Percentiles rank a stretch among this genome's conserved stretches.
Evolutionary conservation across 805 yeast species (phyloP).

Genomic region (Saccharomycopsis fodiens): DNA sequence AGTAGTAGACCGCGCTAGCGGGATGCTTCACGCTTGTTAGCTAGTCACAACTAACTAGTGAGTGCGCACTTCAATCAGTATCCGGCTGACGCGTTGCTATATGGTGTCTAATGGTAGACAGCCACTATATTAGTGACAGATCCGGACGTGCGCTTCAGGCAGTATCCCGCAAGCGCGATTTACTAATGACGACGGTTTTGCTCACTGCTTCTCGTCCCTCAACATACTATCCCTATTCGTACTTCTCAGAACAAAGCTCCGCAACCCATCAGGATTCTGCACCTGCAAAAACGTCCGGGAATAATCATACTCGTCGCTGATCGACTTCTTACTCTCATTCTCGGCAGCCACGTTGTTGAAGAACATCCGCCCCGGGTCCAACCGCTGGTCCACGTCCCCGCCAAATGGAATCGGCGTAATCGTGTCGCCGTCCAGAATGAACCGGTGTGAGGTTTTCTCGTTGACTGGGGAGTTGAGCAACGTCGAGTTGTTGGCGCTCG

Average conservation of each 20-base stretch:
- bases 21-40: too few species aligned
- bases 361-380: conserved; percentile 50
- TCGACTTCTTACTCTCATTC: conserved; percentile 26
- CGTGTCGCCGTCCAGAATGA: conserved; percentile 20
- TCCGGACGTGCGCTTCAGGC: too few species aligned
- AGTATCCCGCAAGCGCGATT: too few species aligned
- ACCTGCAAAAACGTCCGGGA: conserved; percentile 40
- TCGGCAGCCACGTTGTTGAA: conserved; percentile 21
- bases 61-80: too few species aligned
- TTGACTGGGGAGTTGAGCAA: conserved; percentile 17
- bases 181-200: too few species aligned
- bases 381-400: conserved; percentile 45
- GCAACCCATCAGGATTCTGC: conserved; percentile 33
- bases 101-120: too few species aligned
- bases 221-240: too few species aligned
- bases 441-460: conserved; percentile 18
- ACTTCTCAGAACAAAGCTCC: conserved; percentile 7
- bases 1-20: too few species aligned
- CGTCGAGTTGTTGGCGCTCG: conserved; percentile 3
- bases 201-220: too few species aligned
- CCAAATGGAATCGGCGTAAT: conserved; percentile 20
- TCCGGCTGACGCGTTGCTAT: too few species aligned
- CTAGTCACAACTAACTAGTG: too few species aligned
- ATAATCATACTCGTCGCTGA: conserved; percentile 44
- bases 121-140: too few species aligned